These are phyloP conservation scores for Vitis riparia DNA, from an alignment of 164 flowering plant genomes.

Conservation along the genomic window DNA sequence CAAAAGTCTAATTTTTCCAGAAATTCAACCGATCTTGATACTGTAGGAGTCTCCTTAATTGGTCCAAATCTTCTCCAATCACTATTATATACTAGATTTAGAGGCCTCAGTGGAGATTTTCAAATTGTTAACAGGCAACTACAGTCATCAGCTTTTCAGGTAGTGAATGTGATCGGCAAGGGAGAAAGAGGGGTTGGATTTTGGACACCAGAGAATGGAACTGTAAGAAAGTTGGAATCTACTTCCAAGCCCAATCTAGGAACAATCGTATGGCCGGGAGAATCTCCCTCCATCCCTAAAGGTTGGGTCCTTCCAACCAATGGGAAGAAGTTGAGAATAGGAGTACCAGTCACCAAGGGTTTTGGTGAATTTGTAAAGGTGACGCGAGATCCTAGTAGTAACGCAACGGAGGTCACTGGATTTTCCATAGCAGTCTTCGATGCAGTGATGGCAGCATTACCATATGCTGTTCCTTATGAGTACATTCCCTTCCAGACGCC, in stretches of 20 bases:
- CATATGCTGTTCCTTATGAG: conserved; percentile 7
- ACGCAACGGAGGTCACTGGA: conserved; percentile 16
- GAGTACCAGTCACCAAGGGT: conserved; percentile 34
- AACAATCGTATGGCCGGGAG: conserved; percentile 43
- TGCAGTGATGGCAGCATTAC: conserved; percentile 14
- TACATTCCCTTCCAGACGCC: conserved; percentile 3
- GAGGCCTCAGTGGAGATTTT: conserved; percentile 32
- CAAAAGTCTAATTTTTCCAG: no score
- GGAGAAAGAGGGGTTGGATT: conserved; percentile 29
- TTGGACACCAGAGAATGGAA: conserved; percentile 33
- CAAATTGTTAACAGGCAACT: conserved; percentile 25
- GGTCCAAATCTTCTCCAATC: conserved; percentile 26
- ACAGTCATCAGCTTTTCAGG: conserved; percentile 20
- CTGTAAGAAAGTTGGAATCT: background rate
- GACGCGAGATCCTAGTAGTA: background rate
- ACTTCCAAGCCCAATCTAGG: background rate
- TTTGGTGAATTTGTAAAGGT: conserved; percentile 33
- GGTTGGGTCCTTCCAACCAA: conserved; percentile 33
- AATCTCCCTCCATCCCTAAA: conserved; percentile 16
- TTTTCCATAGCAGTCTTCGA: conserved; percentile 37
- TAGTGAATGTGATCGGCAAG: conserved; percentile 37
- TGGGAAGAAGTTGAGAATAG: conserved; percentile 31
- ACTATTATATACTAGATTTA: conserved; percentile 19
- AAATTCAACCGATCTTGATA: conserved; percentile 20
- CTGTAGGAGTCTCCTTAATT: conserved; percentile 15